Base-by-base conservation (phyloP, 495 filamentous ascomycete species). In the Penicillium angulare region DNA sequence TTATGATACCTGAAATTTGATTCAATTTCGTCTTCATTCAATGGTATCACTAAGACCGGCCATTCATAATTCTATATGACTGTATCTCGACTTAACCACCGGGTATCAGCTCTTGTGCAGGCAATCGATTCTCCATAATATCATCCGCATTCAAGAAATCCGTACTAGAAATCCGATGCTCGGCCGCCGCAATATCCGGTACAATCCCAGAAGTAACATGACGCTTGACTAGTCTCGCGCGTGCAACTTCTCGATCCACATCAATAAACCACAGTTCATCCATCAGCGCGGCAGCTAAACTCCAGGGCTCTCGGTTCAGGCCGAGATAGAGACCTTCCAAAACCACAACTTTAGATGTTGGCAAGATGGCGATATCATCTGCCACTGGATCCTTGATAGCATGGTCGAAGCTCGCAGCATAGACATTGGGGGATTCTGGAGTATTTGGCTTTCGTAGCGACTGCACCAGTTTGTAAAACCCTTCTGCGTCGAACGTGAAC, bases 231-330 rank as follows among this genome's bases (percentile, higher is more conserved):
- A 95, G n/a, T 27, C 41, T 43, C 12, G 3, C 41, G 5, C 41
- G 41, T 10, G 41, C 41, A 43, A 29, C 27, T 5, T 76, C 67
- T 9, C 80, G 73, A 17, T 84, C 77, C 3, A 89, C 86, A 3
- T 87, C 79, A 33, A 92, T 80, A 60, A 92, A 92, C 86, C 88
- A 90, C 23, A 78, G 56, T 70, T 89, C 81, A 59, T 90, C 82
- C 79, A 89, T 86, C 47, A 90, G 57, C 16, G 53, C 64, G 4
- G 83, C 79, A 1, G 85, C 83, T 15, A 76, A 71, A 5, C 75
- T 77, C 90, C 90, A 95, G 21, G 81, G 81, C 22, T 65, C 66
- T 40, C 71, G 74, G 38, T 79, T 68, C 26, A 90, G 72, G 26
- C 73, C 70, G 12, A 90, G 63, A 59, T 93, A 93, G 57, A 84